A percentile compares a stretch with the other conserved stretches of the same genome.
Conservation (phyloP, 805 yeast genomes). For the Saccharomycopsis fodiens region DNA sequence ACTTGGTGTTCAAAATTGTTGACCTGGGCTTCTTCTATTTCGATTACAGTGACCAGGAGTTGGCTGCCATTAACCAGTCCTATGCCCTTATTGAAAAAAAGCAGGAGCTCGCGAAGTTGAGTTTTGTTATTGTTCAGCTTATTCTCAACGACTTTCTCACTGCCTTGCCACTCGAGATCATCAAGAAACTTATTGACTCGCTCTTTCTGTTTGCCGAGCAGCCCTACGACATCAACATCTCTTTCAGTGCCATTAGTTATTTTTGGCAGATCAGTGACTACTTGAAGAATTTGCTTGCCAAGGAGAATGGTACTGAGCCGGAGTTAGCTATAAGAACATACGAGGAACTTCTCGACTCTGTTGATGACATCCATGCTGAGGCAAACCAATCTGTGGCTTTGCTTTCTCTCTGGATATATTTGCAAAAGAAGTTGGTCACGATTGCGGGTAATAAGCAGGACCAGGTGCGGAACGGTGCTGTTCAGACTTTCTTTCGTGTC, state of each 20-base stretch:
- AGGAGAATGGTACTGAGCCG: conserved; percentile 1
- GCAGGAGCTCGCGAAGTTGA: conserved; percentile 47
- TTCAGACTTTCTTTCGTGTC: conserved; percentile 81
- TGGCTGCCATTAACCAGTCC: conserved; percentile 24
- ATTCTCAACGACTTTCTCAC: conserved; percentile 80
- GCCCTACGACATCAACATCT: conserved; percentile 67
- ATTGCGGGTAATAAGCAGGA: conserved; percentile 59
- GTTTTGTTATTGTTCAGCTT: conserved; percentile 77
- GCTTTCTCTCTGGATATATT: conserved; percentile 52
- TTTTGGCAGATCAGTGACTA: conserved; percentile 90
- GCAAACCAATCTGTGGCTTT: conserved; percentile 27
- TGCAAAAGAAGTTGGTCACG: conserved; percentile 53
- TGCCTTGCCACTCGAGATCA: conserved; percentile 57
- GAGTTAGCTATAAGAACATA: conserved; percentile 20
- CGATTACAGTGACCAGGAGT: conserved; percentile 24
- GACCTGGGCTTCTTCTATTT: conserved; percentile 48
- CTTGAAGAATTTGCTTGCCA: conserved; percentile 30
- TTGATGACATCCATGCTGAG: conserved; percentile 11
- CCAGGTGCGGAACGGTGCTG: conserved; percentile 84
- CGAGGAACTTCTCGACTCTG: conserved; percentile 24
- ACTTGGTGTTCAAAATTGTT: conserved; percentile 52
- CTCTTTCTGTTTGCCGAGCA: conserved; percentile 68
- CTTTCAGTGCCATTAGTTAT: conserved; percentile 85
- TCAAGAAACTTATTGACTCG: conserved; percentile 61
- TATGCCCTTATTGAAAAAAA: conserved; percentile 40